Evolutionary conservation across 2,329 filamentous ascomycete genomes (phyloP).

Genomic region (Dothidotthia symphoricarpi): DNA sequence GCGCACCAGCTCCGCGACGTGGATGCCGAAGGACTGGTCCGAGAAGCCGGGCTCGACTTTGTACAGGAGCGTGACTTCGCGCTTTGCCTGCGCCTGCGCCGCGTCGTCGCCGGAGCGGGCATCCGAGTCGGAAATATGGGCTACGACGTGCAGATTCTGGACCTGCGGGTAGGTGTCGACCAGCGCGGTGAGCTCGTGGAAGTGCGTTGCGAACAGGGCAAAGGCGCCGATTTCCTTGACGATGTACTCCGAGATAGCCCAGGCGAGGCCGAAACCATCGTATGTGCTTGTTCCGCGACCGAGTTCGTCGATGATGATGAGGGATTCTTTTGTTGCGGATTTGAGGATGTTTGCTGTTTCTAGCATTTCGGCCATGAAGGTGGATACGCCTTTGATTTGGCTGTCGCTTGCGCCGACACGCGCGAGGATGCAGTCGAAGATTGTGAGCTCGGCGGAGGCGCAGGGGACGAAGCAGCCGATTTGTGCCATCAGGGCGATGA

Average conservation of each 20-base stretch:
- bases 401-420: slow-evolving; percentile 94
- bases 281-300: slow-evolving; percentile 97
- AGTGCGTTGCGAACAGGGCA: slow-evolving; percentile 94
- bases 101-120: slow-evolving; percentile 29
- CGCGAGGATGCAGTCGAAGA: slow-evolving; percentile 95
- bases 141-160: slow-evolving; percentile 90
- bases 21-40: slow-evolving; percentile 97
- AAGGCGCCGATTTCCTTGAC: slow-evolving; percentile 92
- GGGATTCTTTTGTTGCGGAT: slow-evolving; percentile 87
- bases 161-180: slow-evolving; percentile 85
- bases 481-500: slow-evolving; percentile 96
- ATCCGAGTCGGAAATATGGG: slow-evolving; percentile 69
- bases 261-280: slow-evolving; percentile 97
- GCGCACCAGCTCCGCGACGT: slow-evolving; percentile 92
- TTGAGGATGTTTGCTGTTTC: slow-evolving; percentile 98
- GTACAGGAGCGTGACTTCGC: slow-evolving; percentile 91
- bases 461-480: slow-evolving; percentile 96
- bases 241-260: slow-evolving; percentile 98
- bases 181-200: slow-evolving; percentile 93
- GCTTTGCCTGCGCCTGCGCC: slow-evolving; percentile 38
- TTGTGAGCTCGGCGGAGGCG: slow-evolving; percentile 81
- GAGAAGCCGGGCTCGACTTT: slow-evolving; percentile 94
- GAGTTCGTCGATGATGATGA: slow-evolving; percentile 98
- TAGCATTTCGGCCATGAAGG: slow-evolving; percentile 99
- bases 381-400: slow-evolving; percentile 95